Percentiles rank a stretch among this genome's conserved stretches.
Evolutionary conservation across 176 grass and related monocot genomes (phyloP).

Genomic region (Cocos nucifera): DNA sequence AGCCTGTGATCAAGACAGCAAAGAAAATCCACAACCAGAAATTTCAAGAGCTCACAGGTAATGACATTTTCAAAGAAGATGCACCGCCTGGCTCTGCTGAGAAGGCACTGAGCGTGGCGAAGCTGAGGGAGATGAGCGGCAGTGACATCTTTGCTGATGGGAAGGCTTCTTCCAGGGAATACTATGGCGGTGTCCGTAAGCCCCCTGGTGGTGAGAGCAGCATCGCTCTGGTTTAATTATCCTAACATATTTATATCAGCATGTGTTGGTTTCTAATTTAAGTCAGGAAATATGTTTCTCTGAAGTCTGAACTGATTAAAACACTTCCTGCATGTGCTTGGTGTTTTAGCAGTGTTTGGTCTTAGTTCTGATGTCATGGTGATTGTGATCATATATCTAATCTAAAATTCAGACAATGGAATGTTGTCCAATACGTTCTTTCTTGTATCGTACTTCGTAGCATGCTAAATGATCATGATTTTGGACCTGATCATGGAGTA

Average conservation of each 20-base stretch:
- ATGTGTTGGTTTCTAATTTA: too few relatives aligned
- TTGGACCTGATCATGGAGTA: too few relatives aligned
- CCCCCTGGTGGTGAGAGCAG: slow-evolving; percentile 73
- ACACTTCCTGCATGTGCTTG: too few relatives aligned
- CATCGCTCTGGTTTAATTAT: slow-evolving; percentile 48
- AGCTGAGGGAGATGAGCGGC: slow-evolving; percentile 68
- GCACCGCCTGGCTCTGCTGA: slow-evolving; percentile 27
- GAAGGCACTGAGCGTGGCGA: slow-evolving; percentile 52
- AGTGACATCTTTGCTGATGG: slow-evolving; percentile 66
- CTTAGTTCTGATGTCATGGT: too few relatives aligned
- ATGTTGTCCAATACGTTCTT: too few relatives aligned
- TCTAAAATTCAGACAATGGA: too few relatives aligned
- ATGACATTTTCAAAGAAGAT: slow-evolving; percentile 70
- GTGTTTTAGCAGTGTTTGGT: too few relatives aligned
- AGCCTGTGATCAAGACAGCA: slow-evolving; percentile 46
- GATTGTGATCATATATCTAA: too few relatives aligned
- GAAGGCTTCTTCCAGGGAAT: slow-evolving; percentile 49
- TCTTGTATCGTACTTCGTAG: too few relatives aligned
- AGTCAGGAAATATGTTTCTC: too few relatives aligned
- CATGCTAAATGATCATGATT: too few relatives aligned
- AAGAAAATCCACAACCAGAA: slow-evolving; percentile 83
- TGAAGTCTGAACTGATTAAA: too few relatives aligned
- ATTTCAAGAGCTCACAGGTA: slow-evolving; percentile 70
- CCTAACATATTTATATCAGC: not conserved
- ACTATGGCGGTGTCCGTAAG: slow-evolving; percentile 57